Conservation (phyloP, 768 basidiomycete genomes). For the Scleroderma bovista region DNA sequence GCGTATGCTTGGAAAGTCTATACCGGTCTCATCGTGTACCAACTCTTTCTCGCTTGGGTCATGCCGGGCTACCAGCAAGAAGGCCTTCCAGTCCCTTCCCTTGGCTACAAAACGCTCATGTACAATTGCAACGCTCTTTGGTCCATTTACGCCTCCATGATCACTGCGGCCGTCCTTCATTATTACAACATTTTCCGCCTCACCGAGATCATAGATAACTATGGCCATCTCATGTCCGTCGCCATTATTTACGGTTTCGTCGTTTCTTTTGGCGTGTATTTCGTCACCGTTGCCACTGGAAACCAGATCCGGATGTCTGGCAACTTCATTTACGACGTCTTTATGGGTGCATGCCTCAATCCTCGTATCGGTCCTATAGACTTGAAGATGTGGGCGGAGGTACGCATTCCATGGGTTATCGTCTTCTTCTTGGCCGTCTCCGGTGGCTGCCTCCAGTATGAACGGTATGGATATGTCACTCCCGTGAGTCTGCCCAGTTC, state of each 20-base stretch:
- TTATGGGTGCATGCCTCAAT: constrained; percentile 95
- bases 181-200: constrained; percentile 81
- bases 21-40: constrained; percentile 79
- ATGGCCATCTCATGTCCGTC: constrained; percentile 93
- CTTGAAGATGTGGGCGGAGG: constrained; percentile 98
- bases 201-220: constrained; percentile 93
- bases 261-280: constrained; percentile 77
- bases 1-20: constrained; percentile 87
- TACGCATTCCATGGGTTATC: constrained; percentile 95
- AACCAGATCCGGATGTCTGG: constrained; percentile 92
- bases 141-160: constrained; percentile 78
- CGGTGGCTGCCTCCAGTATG: constrained; percentile 94
- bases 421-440: constrained; percentile 91
- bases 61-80: constrained; percentile 92
- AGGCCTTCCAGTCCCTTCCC: constrained; percentile 93
- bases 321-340: constrained; percentile 89
- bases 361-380: constrained; percentile 89
- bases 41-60: constrained; percentile 84
- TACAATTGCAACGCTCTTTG: constrained; percentile 96
- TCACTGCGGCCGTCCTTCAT: constrained; percentile 71
- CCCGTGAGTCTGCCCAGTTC: constrained; percentile 47
- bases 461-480: constrained; percentile 85
- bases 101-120: constrained; percentile 85
- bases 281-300: constrained; percentile 69
- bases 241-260: constrained; percentile 88